Evolutionary conservation across 1,284 basidiomycete species (phyloP), one percentile per base, ranked within the genome.

Genomic region (Ustilago nuda): DNA sequence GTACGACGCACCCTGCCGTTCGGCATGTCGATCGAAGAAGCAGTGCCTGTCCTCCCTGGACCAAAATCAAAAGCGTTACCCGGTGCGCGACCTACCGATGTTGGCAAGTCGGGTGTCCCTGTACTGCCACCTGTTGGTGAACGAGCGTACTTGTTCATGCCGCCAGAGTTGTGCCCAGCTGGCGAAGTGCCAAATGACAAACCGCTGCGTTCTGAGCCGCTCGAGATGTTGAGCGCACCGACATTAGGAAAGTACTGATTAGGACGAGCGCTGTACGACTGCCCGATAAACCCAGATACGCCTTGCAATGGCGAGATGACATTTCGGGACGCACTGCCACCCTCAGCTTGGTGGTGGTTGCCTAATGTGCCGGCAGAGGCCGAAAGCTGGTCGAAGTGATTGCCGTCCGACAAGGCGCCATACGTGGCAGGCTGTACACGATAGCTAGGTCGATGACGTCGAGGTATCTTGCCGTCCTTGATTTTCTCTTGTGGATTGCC

Each of bases 401-500:
- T 50, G 5, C 66, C 63, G 7, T 66, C 69, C 33, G 71, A 61
- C 11, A 73, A 50, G 1, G 70, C 71, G n/a, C 75, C 75, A 43
- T 73, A 70, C 8, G 61, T 70, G 4, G 67, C 67, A 13, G 70
- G 52, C 37, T 57, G 56, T 1, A 66, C 60, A 8, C 75, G 70
- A 27, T 66, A 67, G 39, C 57, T 69, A 1, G 75, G 75, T 57
- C 71, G 71, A 58, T 77, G 75, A 58, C 75, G 70, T 27, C 75
- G 75, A 8, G 75, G 75, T 11, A 74, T 70, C 56, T 74, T 78
- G 32, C 79, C 81, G 45, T 82, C 81, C 64, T 82, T 82, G 61
- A 82, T 78, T 63, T 82, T 82, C 35, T 82, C 81, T 51, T 82
- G 81, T 17, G 81, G 81, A 33, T 82, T 82, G 60, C 81, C 81